A percentile compares a stretch with the other conserved stretches of the same genome.
These are phyloP conservation scores for Pleurotus sapidus DNA, from an alignment of 768 basidiomycete genomes.

Conservation along the genomic window DNA sequence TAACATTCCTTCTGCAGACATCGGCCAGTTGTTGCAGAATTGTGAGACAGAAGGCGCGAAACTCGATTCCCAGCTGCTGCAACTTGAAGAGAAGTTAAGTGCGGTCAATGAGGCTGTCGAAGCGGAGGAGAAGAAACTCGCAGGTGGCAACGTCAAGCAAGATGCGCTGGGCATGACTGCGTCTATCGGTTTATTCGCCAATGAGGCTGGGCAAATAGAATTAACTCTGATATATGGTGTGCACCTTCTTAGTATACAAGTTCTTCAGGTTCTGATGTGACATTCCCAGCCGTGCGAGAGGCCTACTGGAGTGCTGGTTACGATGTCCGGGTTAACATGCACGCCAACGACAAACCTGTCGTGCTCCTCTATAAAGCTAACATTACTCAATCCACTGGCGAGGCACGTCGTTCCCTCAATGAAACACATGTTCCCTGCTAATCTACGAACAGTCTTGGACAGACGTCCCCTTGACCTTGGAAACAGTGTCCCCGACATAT, in stretches of 20 bases:
- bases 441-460: slow-evolving; percentile 15
- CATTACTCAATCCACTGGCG: slow-evolving; percentile 17
- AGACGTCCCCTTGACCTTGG: slow-evolving; percentile 16
- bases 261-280: not conserved
- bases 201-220: slow-evolving; percentile 15
- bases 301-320: slow-evolving; percentile 19
- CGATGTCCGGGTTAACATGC: slow-evolving; percentile 19
- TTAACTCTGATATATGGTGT: slow-evolving; percentile 19
- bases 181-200: slow-evolving; percentile 18
- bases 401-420: slow-evolving; percentile 9
- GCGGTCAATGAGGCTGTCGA: slow-evolving; percentile 11
- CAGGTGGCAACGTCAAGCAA: slow-evolving; percentile 8
- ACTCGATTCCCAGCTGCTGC: slow-evolving; percentile 12
- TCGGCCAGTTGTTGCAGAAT: slow-evolving; percentile 12
- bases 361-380: slow-evolving; percentile 18
- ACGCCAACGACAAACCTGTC: slow-evolving; percentile 12
- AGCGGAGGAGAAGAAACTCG: not conserved
- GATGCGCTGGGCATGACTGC: slow-evolving; percentile 13
- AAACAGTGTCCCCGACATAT: slow-evolving; percentile 20
- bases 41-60: slow-evolving; percentile 14
- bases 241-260: not conserved
- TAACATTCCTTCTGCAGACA: slow-evolving; percentile 13
- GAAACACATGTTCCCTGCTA: not conserved
- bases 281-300: slow-evolving; percentile 11
- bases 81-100: slow-evolving; percentile 13